Base-by-base conservation (phyloP, 164 flowering plant species). In the Chloranthus sessilifolius region DNA sequence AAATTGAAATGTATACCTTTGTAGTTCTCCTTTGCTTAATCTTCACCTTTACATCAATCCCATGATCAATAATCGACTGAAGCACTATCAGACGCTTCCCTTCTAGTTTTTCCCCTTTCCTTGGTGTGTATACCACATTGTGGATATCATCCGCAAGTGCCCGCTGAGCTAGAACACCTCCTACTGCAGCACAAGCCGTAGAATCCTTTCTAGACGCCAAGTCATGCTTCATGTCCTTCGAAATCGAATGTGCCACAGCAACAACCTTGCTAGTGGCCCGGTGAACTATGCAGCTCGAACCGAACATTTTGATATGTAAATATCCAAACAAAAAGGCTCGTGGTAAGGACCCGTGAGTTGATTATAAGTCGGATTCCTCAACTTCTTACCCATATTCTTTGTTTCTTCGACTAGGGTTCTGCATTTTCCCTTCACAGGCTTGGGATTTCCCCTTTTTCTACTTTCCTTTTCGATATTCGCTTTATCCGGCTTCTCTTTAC, bases 81-180 rank as follows among this genome's bases (percentile, higher is more conserved):
- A 92, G 85, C 45, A 88, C 94, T 61, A 71, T 55, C 57, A 69
- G 75, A 55, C 83, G 79, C 74, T 88, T 92, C 14, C 95, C 96
- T 41, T 88, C 95, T 43, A 92, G 23, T 43, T 61, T 77, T 44
- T 92, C 95, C 25, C 89, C 91, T 74, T 74, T 85, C 54, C 98
- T 75, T 14, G 98, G 98, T 0, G 84, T 80, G 59, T 81, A 88
- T 44, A 91, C 65, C 48, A 79, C 77, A 55, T 88, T 78, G 60
- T 92, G 81, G 37, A 91, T 85, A 65, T 92, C 98, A 75, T 92
- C 96, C 5, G 65, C 95, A 74, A 85, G 59, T 11, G 96, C 95
- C 38, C 94, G 75, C 64, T 80, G 91, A 40, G 94, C 96, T 39
- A 92, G 58, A 59, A 77, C 57, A 35, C 53, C 58, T 16, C 94